Evolutionary conservation across 257 asterid genomes (phyloP).

Genomic region (Nicotiana obtusifolia): DNA sequence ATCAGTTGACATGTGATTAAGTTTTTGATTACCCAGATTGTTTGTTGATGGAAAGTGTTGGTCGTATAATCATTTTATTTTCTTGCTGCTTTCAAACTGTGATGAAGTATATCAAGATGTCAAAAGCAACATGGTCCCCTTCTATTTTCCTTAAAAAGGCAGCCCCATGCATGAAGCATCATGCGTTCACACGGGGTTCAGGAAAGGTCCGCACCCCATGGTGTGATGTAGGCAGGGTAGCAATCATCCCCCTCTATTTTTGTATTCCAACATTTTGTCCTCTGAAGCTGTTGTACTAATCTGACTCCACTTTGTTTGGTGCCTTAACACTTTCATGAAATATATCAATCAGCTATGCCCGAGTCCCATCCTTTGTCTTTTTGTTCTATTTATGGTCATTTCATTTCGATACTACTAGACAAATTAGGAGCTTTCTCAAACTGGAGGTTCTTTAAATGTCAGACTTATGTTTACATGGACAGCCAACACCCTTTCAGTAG

Average conservation of each 20-base stretch:
- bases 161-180: no score
- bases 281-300: background rate
- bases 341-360: background rate
- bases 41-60: background rate
- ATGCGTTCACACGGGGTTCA: no score
- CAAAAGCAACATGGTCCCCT: background rate
- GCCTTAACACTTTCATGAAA: background rate
- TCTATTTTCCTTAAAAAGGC: background rate
- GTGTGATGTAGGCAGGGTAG: no score
- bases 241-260: background rate
- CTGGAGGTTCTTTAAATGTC: background rate
- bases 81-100: background rate
- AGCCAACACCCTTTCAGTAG: background rate
- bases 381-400: background rate
- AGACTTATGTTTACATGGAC: background rate
- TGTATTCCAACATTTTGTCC: background rate
- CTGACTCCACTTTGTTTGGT: background rate
- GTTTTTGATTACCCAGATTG: background rate
- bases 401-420: background rate
- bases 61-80: background rate
- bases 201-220: no score
- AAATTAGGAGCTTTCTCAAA: background rate
- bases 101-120: background rate
- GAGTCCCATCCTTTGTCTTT: background rate
- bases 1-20: background rate